Base-by-base conservation (phyloP, 306 rosid genomes). In the Lotus japonicus region DNA sequence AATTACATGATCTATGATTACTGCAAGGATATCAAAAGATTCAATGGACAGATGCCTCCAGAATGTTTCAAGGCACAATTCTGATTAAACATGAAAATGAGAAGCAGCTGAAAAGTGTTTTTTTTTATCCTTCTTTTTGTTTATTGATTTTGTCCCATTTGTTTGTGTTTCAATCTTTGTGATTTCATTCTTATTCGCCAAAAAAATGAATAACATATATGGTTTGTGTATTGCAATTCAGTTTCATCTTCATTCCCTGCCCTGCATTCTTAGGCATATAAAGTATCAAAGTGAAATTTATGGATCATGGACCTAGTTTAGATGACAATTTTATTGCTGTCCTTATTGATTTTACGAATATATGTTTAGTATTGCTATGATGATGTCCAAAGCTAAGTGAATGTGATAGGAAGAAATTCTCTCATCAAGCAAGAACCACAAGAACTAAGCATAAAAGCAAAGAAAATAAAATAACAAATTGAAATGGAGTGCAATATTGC, bases 1-100 rank as follows among this genome's bases (percentile, higher is more conserved):
- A 85, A 82, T 50, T 53, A 71, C 81, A 82, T 87, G 88, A 84
- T 89, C 68, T 92, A 92, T 74, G 85, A 92, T 68, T 92, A 92
- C 76, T 89, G 96, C 87, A 72, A 9, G 48, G 96, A 92, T 67
- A 57, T 70, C 23, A 81, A 68, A 13, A 76, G 96, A 62, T 89
- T 87, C 82, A 76, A 79, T n/a, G 85, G 84, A 11, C 71, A 75
- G 6, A 39, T 87, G 72, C 82, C 94, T 53, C 82, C 82, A 15
- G 90, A 88, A 70, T 86, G 95, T 12, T 84, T 13, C 28, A 86
- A 84, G 48, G 28, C 64, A 38, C 88, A 82, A 45, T 82, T 80
- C 72, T 86, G n/a, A n/a, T n/a, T n/a, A 76, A 66, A 51, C 54
- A 59, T 11, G n/a, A 44, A 12, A 43, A 48, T 26, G 53, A 28